These are phyloP conservation scores for Prunus armeniaca DNA, from an alignment of 306 rosid species.

Conservation along the genomic window DNA sequence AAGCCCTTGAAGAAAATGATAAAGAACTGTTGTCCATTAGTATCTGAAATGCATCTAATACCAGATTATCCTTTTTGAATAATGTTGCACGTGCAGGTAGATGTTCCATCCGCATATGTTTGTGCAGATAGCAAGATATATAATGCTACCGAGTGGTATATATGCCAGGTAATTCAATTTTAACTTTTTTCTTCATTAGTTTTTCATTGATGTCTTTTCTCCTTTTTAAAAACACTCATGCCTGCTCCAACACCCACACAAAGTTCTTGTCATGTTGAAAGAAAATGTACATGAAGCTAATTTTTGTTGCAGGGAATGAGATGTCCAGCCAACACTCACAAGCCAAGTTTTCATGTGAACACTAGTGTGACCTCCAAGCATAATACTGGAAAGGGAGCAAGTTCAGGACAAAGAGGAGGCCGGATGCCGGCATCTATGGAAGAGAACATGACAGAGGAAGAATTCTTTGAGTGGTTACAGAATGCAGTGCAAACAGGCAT, in stretches of 20 bases:
- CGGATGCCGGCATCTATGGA: conserved; percentile 60
- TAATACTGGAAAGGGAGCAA: conserved; percentile 62
- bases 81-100: conserved; percentile 52
- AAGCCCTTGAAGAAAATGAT: background rate
- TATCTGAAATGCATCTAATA: background rate
- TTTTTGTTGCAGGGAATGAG: conserved; percentile 82
- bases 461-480: conserved; percentile 90
- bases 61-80: conserved; percentile 16
- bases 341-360: conserved; percentile 95
- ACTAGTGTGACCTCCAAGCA: conserved; percentile 72
- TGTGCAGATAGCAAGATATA: conserved; percentile 92
- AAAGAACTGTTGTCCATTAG: background rate
- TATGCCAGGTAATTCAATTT: conserved; percentile 74
- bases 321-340: conserved; percentile 89
- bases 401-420: conserved; percentile 74
- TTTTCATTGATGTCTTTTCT: background rate
- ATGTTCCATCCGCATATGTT: conserved; percentile 69
- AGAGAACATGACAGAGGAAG: conserved; percentile 88
- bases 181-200: background rate
- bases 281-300: background rate
- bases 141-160: conserved; percentile 94
- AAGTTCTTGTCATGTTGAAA: background rate
- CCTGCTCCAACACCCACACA: background rate
- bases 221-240: background rate
- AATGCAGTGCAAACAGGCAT: conserved; percentile 69